Conservation (phyloP, 345 rosid genomes). For the Populus deltoides region DNA sequence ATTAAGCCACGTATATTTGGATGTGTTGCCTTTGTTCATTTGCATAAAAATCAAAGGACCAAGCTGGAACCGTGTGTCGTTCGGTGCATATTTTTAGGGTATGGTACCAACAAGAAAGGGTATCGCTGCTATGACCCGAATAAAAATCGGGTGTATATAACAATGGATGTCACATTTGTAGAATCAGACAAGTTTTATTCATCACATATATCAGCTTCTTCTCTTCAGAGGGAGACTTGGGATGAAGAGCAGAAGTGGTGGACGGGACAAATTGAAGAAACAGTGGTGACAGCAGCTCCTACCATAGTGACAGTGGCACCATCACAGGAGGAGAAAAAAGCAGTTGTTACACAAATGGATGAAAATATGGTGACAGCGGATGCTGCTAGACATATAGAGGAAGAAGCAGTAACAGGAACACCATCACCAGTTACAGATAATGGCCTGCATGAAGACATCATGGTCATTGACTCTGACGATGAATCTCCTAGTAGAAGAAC, state of each 20-base stretch:
- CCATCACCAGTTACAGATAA: too few relatives aligned
- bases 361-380: too few relatives aligned
- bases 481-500: background rate
- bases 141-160: background rate
- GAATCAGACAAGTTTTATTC: background rate
- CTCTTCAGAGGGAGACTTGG: background rate
- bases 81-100: background rate
- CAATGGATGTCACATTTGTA: background rate
- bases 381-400: too few relatives aligned
- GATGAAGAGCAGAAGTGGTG: background rate
- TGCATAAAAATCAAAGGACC: background rate
- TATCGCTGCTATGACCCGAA: background rate
- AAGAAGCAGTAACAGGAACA: too few relatives aligned
- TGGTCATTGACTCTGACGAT: too few relatives aligned
- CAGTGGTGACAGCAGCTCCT: too few relatives aligned
- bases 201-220: background rate
- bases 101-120: background rate
- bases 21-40: constrained; percentile 1
- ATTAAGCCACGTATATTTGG: background rate
- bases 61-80: background rate
- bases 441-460: too few relatives aligned
- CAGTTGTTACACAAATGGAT: fast-evolving
- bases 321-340: too few relatives aligned
- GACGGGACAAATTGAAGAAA: background rate
- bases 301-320: too few relatives aligned